Conservation (phyloP, 176 grass and related monocot genomes). For the Aegilops umbellulata region DNA sequence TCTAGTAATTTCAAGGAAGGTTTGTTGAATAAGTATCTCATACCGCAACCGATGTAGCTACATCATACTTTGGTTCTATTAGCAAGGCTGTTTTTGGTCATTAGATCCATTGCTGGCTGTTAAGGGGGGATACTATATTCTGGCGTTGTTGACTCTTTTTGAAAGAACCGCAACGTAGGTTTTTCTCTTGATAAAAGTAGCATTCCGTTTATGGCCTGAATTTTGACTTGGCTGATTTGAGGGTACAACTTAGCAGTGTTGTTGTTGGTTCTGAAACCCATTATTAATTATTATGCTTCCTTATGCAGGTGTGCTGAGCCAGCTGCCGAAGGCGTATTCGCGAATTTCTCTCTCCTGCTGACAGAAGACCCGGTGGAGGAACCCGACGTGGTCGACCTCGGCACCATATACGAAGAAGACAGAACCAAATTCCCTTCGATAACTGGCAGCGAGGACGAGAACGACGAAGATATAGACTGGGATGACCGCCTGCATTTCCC, state of each 20-base stretch:
- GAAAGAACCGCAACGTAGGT: too few species aligned
- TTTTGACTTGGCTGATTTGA: background rate
- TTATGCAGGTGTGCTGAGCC: slow-evolving; percentile 62
- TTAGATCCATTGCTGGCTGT: too few species aligned
- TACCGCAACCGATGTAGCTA: too few species aligned
- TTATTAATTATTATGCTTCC: background rate
- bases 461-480: slow-evolving; percentile 63
- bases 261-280: background rate
- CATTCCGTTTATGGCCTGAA: background rate
- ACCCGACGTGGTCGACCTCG: slow-evolving; percentile 49
- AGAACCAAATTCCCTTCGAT: slow-evolving; percentile 2
- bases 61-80: too few species aligned
- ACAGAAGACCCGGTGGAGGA: slow-evolving; percentile 66
- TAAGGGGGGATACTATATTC: too few species aligned
- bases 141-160: too few species aligned
- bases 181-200: too few species aligned
- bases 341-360: slow-evolving; percentile 70
- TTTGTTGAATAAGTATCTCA: too few species aligned
- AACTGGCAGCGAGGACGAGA: slow-evolving; percentile 10
- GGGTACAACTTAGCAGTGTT: background rate
- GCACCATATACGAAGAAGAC: slow-evolving; percentile 43
- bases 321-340: slow-evolving; percentile 60
- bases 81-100: too few species aligned
- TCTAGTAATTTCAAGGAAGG: too few species aligned
- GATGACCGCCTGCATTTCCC: slow-evolving; percentile 85